A percentile compares a stretch with the other conserved stretches of the same genome.
phyloP scores from a whole-genome alignment of 371 early-diverging fungal species.

The Mucor piriformis region DNA sequence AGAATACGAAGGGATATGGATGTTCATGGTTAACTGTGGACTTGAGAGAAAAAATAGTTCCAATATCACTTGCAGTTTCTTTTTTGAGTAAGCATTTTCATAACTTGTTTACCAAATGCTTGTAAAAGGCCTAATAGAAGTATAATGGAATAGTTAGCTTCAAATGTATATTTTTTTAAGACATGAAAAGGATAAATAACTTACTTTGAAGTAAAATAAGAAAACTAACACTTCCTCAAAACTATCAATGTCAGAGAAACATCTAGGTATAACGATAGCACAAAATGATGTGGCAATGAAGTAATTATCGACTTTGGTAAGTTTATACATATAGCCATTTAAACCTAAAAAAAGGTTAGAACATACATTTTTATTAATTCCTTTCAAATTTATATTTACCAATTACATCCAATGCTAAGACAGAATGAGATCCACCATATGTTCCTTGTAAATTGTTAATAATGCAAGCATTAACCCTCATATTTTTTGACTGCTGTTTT shows the following conservation, averaged over 20 bases:
- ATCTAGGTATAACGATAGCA: constrained; percentile 17
- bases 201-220: constrained; percentile 4
- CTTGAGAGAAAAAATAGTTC: constrained; percentile 5
- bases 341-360: constrained; percentile 12
- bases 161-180: background rate
- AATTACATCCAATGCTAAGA: constrained; percentile 14
- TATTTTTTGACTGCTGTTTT: constrained; percentile 18
- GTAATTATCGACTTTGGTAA: constrained; percentile 10
- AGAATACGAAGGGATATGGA: constrained; percentile 4
- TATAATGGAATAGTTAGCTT: constrained; percentile 4
- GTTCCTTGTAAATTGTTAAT: constrained; percentile 8
- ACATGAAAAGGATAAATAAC: constrained; percentile 2
- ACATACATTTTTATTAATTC: constrained; percentile 11
- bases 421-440: constrained; percentile 7
- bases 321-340: constrained; percentile 10
- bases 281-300: constrained; percentile 4
- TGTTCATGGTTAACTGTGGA: constrained; percentile 3
- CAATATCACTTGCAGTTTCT: constrained; percentile 6
- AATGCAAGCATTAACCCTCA: constrained; percentile 11
- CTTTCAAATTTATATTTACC: constrained; percentile 14
- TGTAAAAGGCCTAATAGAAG: constrained; percentile 1
- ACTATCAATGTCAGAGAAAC: constrained; percentile 16
- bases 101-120: constrained; percentile 3
- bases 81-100: constrained; percentile 1
- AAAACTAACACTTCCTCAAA: constrained; percentile 6